Evolutionary conservation across 2,329 filamentous ascomycete species (phyloP).

Genomic region (Penicillium sp.): DNA sequence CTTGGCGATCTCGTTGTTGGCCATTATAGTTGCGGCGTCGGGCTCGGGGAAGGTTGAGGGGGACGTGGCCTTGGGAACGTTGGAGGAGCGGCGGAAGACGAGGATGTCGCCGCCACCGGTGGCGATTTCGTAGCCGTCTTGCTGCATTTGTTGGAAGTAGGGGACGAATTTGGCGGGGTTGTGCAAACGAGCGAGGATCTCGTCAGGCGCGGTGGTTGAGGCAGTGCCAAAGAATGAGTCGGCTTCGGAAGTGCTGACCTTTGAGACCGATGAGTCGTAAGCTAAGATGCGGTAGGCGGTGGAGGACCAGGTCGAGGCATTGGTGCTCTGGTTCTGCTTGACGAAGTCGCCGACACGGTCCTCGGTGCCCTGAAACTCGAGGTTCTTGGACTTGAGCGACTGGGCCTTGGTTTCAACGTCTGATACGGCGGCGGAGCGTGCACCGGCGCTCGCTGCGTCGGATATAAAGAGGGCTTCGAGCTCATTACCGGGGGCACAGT

Average conservation of each 20-base stretch:
- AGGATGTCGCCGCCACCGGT: slow-evolving; percentile 44
- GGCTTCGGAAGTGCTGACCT: slow-evolving; percentile 33
- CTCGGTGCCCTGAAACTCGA: slow-evolving; percentile 6
- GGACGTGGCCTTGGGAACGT: not conserved
- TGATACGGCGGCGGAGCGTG: slow-evolving; percentile 3
- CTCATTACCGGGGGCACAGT: slow-evolving; percentile 14
- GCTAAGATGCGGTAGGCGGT: slow-evolving; percentile 37
- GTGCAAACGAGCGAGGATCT: slow-evolving; percentile 38
- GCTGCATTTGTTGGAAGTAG: slow-evolving; percentile 38
- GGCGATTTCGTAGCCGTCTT: slow-evolving; percentile 44
- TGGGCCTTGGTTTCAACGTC: not conserved
- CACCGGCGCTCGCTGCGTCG: not conserved
- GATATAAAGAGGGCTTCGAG: slow-evolving; percentile 9
- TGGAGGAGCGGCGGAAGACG: slow-evolving; percentile 33
- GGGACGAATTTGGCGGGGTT: slow-evolving; percentile 43
- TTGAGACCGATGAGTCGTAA: slow-evolving; percentile 33
- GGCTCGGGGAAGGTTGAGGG: not conserved
- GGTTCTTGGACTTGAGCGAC: not conserved
- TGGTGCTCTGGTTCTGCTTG: not conserved
- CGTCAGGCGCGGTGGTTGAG: slow-evolving; percentile 27
- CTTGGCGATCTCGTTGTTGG: slow-evolving; percentile 11
- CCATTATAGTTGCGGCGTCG: not conserved
- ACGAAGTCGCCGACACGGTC: slow-evolving; percentile 11
- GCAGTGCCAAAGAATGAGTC: slow-evolving; percentile 31
- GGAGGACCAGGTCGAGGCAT: not conserved